These are phyloP conservation scores for Dalbergia oliveri DNA, from an alignment of 306 rosid species.

Conservation along the genomic window DNA sequence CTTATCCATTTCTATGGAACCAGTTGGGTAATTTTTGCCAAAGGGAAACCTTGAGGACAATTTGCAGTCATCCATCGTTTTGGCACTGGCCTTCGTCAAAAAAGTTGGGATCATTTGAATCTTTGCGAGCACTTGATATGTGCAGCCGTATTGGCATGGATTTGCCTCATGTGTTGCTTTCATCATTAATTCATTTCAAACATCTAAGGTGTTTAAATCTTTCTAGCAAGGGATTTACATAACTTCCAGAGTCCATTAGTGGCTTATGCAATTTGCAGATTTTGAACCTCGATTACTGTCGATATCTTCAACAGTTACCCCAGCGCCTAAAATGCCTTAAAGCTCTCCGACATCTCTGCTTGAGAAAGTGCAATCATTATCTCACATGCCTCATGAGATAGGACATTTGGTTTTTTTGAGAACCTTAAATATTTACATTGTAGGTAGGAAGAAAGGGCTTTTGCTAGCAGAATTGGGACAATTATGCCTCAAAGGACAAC, in stretches of 20 bases:
- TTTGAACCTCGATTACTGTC: slow-evolving; percentile 15
- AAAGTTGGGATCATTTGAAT: not conserved
- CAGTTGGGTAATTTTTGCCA: no score
- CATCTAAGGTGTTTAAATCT: slow-evolving; percentile 38
- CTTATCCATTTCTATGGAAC: not conserved
- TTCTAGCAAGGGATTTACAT: not conserved
- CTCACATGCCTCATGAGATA: slow-evolving; percentile 11
- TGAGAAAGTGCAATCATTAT: not conserved
- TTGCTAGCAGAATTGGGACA: not conserved
- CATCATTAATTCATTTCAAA: slow-evolving; percentile 5
- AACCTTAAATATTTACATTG: slow-evolving; percentile 2
- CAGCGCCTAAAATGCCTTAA: not conserved
- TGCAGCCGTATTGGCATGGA: not conserved
- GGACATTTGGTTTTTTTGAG: slow-evolving; percentile 18
- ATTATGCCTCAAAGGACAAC: slow-evolving; percentile 17
- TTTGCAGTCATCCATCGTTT: not conserved
- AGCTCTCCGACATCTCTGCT: slow-evolving; percentile 28
- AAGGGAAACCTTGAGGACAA: not conserved
- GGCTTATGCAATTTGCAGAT: slow-evolving; percentile 19
- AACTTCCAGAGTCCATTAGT: slow-evolving; percentile 25
- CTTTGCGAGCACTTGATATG: slow-evolving; percentile 17
- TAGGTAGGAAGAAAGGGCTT: not conserved
- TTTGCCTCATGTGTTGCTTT: not conserved
- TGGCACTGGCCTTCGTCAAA: not conserved
- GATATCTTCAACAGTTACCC: not conserved